A percentile compares a stretch with the other conserved stretches of the same genome.
Conservation (phyloP, 495 filamentous ascomycete species). For the Aspergillus nidulans region DNA sequence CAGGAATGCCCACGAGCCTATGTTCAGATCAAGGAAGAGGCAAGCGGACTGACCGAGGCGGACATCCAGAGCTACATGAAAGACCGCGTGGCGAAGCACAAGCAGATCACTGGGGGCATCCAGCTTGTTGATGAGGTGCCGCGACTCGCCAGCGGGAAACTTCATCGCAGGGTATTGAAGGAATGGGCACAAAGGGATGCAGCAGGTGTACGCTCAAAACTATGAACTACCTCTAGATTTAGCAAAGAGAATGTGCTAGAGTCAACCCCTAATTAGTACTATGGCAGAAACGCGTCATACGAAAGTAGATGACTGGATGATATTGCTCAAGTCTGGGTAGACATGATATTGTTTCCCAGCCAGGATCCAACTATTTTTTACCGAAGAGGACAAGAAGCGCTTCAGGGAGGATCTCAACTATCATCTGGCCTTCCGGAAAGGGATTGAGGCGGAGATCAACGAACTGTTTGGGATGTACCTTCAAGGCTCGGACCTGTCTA, state of each 20-base stretch:
- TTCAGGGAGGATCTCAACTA: background rate
- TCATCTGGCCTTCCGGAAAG: background rate
- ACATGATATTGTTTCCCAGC: no score
- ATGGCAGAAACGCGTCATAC: no score
- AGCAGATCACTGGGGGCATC: slow-evolving; percentile 60
- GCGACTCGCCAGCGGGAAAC: slow-evolving; percentile 46
- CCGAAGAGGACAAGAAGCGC: background rate
- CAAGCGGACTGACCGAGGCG: slow-evolving; percentile 40
- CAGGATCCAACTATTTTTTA: background rate
- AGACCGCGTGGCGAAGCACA: slow-evolving; percentile 52
- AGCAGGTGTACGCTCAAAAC: background rate
- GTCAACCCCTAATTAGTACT: no score
- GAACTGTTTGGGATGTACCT: background rate
- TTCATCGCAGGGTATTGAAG: slow-evolving; percentile 34
- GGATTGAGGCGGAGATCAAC: background rate
- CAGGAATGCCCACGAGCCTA: slow-evolving; percentile 11
- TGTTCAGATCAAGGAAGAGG: slow-evolving; percentile 9
- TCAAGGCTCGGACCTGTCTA: background rate
- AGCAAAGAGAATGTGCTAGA: no score
- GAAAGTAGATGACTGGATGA: no score
- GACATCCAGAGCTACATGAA: slow-evolving; percentile 54
- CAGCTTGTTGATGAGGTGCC: slow-evolving; percentile 56
- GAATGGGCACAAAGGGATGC: slow-evolving; percentile 27
- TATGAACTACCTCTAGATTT: background rate
- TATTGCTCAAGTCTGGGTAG: no score